These are phyloP conservation scores for Calocybe cyanea DNA, from an alignment of 768 basidiomycete genomes.

Conservation along the genomic window DNA sequence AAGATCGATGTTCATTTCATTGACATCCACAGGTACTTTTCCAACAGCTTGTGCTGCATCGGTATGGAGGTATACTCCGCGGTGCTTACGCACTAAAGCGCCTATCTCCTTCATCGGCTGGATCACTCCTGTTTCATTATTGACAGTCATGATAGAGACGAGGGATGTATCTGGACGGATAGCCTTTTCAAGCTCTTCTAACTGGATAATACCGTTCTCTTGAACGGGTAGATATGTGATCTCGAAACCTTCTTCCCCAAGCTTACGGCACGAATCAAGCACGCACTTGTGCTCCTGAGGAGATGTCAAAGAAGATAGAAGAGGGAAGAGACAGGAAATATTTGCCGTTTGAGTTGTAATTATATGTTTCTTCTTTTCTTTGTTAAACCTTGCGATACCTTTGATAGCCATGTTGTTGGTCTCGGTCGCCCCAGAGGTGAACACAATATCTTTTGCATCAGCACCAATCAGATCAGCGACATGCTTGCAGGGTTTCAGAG, in stretches of 20 bases:
- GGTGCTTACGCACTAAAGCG: slow-evolving; percentile 76
- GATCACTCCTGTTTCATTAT: slow-evolving; percentile 99
- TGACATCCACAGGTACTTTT: slow-evolving; percentile 89
- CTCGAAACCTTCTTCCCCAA: slow-evolving; percentile 96
- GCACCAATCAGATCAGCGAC: slow-evolving; percentile 93
- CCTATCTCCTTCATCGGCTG: slow-evolving; percentile 97
- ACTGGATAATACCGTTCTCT: slow-evolving; percentile 74
- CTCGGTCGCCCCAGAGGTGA: slow-evolving; percentile 98
- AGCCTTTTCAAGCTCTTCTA: slow-evolving; percentile 77
- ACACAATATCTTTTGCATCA: slow-evolving; percentile 91
- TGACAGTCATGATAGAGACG: slow-evolving; percentile 98
- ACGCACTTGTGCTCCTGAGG: slow-evolving; percentile 97
- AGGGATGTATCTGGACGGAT: slow-evolving; percentile 91
- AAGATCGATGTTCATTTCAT: slow-evolving; percentile 92
- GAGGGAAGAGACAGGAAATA: slow-evolving; percentile 9
- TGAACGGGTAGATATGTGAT: slow-evolving; percentile 97
- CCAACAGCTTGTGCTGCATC: slow-evolving; percentile 96
- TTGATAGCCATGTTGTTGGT: slow-evolving; percentile 98
- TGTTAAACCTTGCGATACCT: slow-evolving; percentile 93
- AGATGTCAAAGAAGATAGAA: neutral
- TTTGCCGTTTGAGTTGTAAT: slow-evolving; percentile 92
- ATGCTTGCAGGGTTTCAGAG: slow-evolving; percentile 45
- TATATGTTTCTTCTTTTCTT: slow-evolving; percentile 88
- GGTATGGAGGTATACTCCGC: slow-evolving; percentile 92
- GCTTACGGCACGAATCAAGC: slow-evolving; percentile 92